Conservation (phyloP, 495 filamentous ascomycete genomes). For the Xylaria acuta region DNA sequence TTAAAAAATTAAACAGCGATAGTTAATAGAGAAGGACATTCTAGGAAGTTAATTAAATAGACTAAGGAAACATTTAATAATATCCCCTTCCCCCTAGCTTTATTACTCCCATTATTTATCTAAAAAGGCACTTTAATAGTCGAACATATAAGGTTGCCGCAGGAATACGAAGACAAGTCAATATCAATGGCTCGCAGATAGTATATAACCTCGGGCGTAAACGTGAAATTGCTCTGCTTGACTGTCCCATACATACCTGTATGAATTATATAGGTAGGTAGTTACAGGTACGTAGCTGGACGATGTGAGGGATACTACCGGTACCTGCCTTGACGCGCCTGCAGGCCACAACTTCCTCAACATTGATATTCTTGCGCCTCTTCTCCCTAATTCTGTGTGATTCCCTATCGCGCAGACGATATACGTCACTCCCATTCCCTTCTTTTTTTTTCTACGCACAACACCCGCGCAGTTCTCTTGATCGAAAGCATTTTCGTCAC, state of each 20-base stretch:
- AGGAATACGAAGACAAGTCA: neutral
- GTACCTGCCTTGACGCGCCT: neutral
- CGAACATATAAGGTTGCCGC: neutral
- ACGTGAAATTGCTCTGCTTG: neutral
- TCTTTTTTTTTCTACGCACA: neutral
- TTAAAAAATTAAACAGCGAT: neutral
- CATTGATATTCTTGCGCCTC: neutral
- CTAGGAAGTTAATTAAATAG: neutral
- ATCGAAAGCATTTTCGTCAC: neutral
- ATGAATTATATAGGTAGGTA: too few species aligned
- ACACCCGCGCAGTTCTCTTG: neutral
- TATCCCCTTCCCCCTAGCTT: neutral
- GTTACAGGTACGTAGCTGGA: neutral
- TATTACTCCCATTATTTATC: neutral
- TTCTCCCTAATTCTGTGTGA: neutral
- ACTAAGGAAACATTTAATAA: neutral
- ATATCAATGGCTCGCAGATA: neutral
- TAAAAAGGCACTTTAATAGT: too few species aligned
- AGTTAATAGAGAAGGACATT: neutral
- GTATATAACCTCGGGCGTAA: neutral
- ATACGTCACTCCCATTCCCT: neutral
- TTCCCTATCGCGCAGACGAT: neutral
- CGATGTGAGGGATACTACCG: neutral
- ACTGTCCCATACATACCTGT: neutral
- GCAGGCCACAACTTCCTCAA: neutral